phyloP scores from a whole-genome alignment of 805 yeast genomes.

The Ogataea chonburiensis region DNA sequence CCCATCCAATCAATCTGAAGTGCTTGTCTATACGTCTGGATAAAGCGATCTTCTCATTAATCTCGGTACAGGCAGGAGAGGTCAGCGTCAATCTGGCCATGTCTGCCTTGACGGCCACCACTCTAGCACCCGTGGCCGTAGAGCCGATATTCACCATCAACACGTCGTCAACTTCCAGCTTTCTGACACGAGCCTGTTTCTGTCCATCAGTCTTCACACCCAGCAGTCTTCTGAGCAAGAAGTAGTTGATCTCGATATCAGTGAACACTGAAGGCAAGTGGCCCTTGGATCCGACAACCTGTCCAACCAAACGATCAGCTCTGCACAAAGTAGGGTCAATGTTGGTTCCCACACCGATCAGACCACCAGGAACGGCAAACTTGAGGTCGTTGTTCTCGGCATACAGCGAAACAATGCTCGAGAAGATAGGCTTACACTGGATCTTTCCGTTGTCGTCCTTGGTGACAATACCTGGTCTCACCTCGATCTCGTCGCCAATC shows the following conservation, averaged over 20 bases:
- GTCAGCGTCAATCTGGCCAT: conserved; percentile 97
- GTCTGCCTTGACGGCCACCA: conserved; percentile 96
- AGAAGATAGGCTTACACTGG: conserved; percentile 93
- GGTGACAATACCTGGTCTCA: conserved; percentile 98
- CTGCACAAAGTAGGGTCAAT: conserved; percentile 98
- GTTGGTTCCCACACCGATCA: conserved; percentile 98
- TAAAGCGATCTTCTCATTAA: conserved; percentile 96
- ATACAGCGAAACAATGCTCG: conserved; percentile 88
- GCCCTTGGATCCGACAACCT: conserved; percentile 97
- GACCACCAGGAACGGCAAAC: conserved; percentile 99
- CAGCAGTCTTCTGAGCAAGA: conserved; percentile 90
- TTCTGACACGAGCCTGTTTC: conserved; percentile 95
- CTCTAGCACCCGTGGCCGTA: conserved; percentile 99
- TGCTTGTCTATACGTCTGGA: conserved; percentile 99
- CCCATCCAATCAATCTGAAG: conserved; percentile 99
- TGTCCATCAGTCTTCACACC: conserved; percentile 99
- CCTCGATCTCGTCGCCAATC: conserved; percentile 97
- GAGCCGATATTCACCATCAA: conserved; percentile 99
- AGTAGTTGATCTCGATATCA: conserved; percentile 96
- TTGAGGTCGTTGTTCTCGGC: conserved; percentile 98
- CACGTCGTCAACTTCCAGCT: conserved; percentile 90
- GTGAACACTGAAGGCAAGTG: conserved; percentile 94
- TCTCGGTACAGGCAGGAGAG: conserved; percentile 98
- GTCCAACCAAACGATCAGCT: conserved; percentile 99
- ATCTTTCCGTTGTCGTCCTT: conserved; percentile 85